Conservation (phyloP, 192 early-diverging fungal genomes). For the Entomortierella chlamydospora region DNA sequence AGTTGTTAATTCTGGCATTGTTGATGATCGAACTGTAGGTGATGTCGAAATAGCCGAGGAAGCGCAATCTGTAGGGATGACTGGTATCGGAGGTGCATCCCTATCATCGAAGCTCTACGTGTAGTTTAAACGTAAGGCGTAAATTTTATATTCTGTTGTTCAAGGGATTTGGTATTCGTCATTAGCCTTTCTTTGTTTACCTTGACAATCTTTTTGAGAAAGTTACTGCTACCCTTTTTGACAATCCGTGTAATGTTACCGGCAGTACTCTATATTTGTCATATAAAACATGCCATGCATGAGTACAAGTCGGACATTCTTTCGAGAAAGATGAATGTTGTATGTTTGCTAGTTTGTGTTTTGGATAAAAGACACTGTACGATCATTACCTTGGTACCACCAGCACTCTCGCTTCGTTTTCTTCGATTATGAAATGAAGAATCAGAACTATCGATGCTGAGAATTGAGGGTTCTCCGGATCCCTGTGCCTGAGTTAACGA, state of each 20-base stretch:
- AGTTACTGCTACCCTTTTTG: slow-evolving; percentile 53
- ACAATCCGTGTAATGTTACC: slow-evolving; percentile 44
- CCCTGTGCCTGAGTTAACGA: slow-evolving; percentile 9
- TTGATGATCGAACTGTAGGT: slow-evolving; percentile 4
- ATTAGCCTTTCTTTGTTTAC: too few relatives aligned
- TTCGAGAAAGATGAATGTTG: neutral
- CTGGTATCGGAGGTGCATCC: slow-evolving; percentile 48
- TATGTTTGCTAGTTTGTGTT: too few relatives aligned
- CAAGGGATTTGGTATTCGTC: too few relatives aligned
- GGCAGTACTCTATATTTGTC: slow-evolving; percentile 34
- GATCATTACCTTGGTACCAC: slow-evolving; percentile 53
- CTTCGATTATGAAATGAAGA: slow-evolving; percentile 41
- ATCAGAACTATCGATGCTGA: slow-evolving; percentile 23
- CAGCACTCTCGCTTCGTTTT: slow-evolving; percentile 49
- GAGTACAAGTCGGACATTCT: too few relatives aligned
- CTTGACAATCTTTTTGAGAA: slow-evolving; percentile 49
- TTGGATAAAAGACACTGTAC: too few relatives aligned
- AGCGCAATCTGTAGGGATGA: slow-evolving; percentile 2
- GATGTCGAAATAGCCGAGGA: neutral
- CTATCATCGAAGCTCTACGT: slow-evolving; percentile 48
- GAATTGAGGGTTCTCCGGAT: slow-evolving; percentile 22
- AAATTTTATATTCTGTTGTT: too few relatives aligned
- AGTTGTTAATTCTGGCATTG: slow-evolving; percentile 13
- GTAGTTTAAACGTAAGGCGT: neutral
- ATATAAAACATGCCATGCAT: too few relatives aligned